Evolutionary conservation across 345 rosid species (phyloP), one percentile per base, ranked within the genome.

Genomic region (Eucalyptus marginata): DNA sequence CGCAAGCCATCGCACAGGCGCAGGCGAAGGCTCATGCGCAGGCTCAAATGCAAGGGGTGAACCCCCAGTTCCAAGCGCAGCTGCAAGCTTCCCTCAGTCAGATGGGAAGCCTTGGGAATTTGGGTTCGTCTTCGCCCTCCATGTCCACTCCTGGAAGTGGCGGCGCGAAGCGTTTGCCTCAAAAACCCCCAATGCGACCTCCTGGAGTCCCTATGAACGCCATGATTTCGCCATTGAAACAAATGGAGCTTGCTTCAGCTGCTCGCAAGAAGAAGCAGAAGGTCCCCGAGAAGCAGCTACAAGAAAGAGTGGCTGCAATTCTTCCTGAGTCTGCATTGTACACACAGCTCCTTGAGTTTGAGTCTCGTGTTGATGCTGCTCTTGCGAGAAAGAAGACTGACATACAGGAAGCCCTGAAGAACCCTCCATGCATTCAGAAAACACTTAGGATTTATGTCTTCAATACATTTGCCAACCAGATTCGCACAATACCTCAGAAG

Each of bases 341-440:
- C 90, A 98, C 99, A 13, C 99, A 98, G 92, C 98, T 98, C 89
- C 97, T 98, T 68, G 99, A 98, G 93, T 98, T 97, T 87, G 99
- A 98, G 93, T 89, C 97, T 87, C 96, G 98, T 27, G 98, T 96
- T 13, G 99, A 98, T 94, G 94, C 98, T 90, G 99, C 99, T 52
- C 92, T 98, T 68, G 89, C 94, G 46, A 95, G 98, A 90, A 97
- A 98, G 96, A 98, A 96, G 91, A 95, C 96, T 80, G 99, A 98
- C 91, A 98, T 98, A 87, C 99, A 98, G 92, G 99, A 97, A 88
- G 97, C 99, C 15, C 95, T 98, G 87, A 98, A 97, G 92, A 97
- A 91, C 81, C 99, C 99, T 90, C 99, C 99, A 33, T 95, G 94
- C 89, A 89, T 95, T 88, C 99, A 97, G 93, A 98, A 96, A 90